phyloP scores from a whole-genome alignment of 1,284 basidiomycete species.

The Papiliotrema nemorosa region DNA sequence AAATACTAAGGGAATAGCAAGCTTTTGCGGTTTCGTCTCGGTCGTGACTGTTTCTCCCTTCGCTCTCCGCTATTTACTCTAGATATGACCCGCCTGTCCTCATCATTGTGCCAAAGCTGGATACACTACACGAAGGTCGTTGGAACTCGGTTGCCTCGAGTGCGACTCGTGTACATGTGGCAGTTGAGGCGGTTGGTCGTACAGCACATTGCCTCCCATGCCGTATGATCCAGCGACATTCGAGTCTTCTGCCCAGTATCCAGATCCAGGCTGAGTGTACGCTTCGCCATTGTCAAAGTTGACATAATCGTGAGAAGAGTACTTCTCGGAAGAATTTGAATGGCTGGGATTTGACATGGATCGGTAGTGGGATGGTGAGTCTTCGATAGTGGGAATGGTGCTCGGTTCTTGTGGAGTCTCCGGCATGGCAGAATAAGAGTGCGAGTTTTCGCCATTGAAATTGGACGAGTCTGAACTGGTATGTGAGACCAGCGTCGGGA shows the following conservation, averaged over 20 bases:
- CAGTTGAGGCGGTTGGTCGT: constrained; percentile 18
- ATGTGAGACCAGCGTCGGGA: constrained; percentile 18
- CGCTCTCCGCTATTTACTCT: too few species aligned
- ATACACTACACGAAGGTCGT: constrained; percentile 27
- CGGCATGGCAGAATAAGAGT: constrained; percentile 6
- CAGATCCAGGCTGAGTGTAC: background rate
- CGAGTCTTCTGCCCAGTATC: background rate
- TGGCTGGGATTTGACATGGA: background rate
- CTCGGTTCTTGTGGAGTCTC: constrained; percentile 6
- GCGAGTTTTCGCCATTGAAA: constrained; percentile 5
- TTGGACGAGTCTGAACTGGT: constrained; percentile 18
- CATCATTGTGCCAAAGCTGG: constrained; percentile 11
- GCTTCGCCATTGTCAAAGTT: constrained; percentile 1
- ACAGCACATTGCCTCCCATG: constrained; percentile 1
- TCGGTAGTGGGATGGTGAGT: constrained; percentile 2
- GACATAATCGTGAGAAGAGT: background rate
- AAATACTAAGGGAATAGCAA: too few species aligned
- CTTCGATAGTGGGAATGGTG: background rate
- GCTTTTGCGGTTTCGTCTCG: too few species aligned
- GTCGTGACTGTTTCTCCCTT: too few species aligned
- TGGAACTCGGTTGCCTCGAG: constrained; percentile 25
- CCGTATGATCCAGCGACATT: constrained; percentile 1
- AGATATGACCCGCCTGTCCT: too few species aligned
- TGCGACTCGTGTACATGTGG: constrained; percentile 29
- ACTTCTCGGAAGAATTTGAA: constrained; percentile 1